These are phyloP conservation scores for Ceratobasidium papillatum DNA, from an alignment of 1,284 basidiomycete genomes.

Conservation along the genomic window DNA sequence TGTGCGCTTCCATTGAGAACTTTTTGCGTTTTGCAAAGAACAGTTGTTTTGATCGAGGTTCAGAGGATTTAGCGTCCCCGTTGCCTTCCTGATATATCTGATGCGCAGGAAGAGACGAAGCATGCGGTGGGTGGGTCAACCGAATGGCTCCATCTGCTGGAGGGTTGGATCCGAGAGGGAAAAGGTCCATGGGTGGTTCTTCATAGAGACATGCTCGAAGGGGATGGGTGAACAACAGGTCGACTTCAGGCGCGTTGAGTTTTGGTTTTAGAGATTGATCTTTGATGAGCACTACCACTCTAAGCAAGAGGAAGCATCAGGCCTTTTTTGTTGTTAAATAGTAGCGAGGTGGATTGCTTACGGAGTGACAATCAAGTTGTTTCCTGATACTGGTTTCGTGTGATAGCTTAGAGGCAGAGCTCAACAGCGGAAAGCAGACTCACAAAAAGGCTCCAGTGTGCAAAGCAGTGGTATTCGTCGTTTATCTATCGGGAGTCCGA, in stretches of 20 bases:
- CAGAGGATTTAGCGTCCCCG: constrained; percentile 56
- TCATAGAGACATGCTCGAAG: constrained; percentile 72
- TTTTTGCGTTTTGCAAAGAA: constrained; percentile 10
- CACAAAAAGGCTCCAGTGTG: constrained; percentile 75
- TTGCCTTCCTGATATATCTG: background rate
- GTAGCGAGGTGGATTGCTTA: constrained; percentile 54
- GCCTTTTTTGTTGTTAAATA: background rate
- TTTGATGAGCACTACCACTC: constrained; percentile 81
- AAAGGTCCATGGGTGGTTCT: constrained; percentile 61
- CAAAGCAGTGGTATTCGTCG: constrained; percentile 76
- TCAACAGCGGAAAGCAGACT: background rate
- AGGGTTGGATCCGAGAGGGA: constrained; percentile 57
- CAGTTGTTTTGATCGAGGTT: constrained; percentile 12
- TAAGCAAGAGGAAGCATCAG: constrained; percentile 49
- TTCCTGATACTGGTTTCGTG: constrained; percentile 58
- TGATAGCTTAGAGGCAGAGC: background rate
- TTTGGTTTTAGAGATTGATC: constrained; percentile 73
- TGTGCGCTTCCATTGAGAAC: constrained; percentile 17
- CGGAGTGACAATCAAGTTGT: constrained; percentile 80
- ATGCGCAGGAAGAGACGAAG: constrained; percentile 1
- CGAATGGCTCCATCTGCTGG: constrained; percentile 37
- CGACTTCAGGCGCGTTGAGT: constrained; percentile 79
- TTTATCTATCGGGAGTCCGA: constrained; percentile 77
- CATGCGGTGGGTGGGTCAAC: constrained; percentile 7
- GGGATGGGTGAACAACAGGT: constrained; percentile 82